Base-by-base conservation (phyloP, 179 eudicot genomes). In the Heliamphora pulchella region DNA sequence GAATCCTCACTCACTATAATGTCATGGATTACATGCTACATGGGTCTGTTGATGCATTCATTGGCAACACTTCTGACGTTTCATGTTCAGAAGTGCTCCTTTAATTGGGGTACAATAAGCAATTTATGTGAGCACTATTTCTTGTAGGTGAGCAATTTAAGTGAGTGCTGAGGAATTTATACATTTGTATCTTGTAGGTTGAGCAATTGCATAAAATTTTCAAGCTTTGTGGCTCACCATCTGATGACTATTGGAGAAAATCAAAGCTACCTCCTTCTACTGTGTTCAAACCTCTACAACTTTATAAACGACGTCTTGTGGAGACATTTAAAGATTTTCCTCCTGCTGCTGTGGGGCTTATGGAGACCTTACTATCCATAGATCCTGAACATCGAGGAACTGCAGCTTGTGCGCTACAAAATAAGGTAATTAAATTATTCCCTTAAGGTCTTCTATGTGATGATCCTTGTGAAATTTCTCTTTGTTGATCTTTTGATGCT, bases 201-300 rank as follows among this genome's bases (percentile, higher is more conserved):
- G 98, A 93, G 80, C 98, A 93, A 85, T 80, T 93, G 88, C 98
- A 93, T 80, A 93, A 91, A 80, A 91, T 93, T 47, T 93, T 93
- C 80, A 93, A 89, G 85, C 93, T 93, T 73, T 93, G 98, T 87
- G 98, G 98, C 66, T 90, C 98, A 80, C 98, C 98, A 74, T 87
- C 94, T 2, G 97, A 92, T 78, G 97, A 91, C 62, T 92, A 87
- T 67, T 94, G 98, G 98, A 88, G 81, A 62, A 91, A 81, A 82
- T 86, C 89, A 10, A 92, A 87, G 65, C 55, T 94, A 75, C 94
- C 90, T 39, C 91, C 91, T 78, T 87, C 97, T 55, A 83, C 90
- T 20, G 88, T 86, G 58, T 94, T 89, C 79, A 92, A 85, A 86
- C 93, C 97, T 84, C 79, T 76, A 82, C 92, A 89, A 48, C 92